Evolutionary conservation across 176 grass and related monocot genomes (phyloP), one percentile per base, ranked within the genome.

Genomic region (Triticum monococcum): DNA sequence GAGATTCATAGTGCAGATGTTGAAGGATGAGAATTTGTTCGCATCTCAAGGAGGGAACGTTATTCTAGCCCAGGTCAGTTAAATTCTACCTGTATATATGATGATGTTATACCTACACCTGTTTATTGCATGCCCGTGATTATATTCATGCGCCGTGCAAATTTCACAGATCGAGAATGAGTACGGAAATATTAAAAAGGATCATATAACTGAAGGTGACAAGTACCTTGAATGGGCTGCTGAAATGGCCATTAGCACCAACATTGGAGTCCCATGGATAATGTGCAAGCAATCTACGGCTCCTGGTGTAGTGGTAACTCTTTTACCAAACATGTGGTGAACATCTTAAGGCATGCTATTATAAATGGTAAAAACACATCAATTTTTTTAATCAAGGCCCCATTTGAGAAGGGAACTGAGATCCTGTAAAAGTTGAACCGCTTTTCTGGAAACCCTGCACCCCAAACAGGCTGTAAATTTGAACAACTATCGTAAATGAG

Each of bases 201-300:
- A 91, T 84, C 93, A 64, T 81, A 60, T 13, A 88, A 56, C n/a
- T 69, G 93, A 84, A 0, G 96, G 93, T 24, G 83, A 69, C 12
- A 96, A 82, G 37, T 96, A 98, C 68, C 81, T 96, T 1, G 86
- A 89, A 31, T 96, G 93, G 96, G 93, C 93, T 22, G 96, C 62
- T 82, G 43, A 88, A 48, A 91, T 96, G 96, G 96, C 96, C 35
- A 23, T 91, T 79, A 85, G 84, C 38, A 84, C 90, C 43, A 68
- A 78, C 16, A 82, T 75, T 11, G 96, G 96, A 84, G 82, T 98
- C 61, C 96, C 96, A 13, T 95, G 91, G 96, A 46, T 96, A 17
- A 98, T 98, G 96, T 98, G 96, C 88, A 98, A 98, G 86, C 90
- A 98, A 79, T 85, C 88, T 26, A 35, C 87, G 11, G 96, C 96